phyloP scores from a whole-genome alignment of 1,139 yeast species.

The Taphrina communis region DNA sequence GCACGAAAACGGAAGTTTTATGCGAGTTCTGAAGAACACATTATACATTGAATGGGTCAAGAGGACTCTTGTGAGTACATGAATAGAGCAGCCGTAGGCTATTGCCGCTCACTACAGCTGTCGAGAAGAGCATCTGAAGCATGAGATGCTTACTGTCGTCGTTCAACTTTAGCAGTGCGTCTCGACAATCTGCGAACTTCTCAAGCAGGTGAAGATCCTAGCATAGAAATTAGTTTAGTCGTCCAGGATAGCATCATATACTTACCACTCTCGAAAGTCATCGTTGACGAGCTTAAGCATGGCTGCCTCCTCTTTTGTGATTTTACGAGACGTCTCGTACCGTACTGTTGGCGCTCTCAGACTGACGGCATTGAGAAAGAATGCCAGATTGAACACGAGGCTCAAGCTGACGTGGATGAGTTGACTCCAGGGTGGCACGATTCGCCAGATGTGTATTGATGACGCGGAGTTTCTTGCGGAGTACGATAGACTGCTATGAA shows the following conservation, averaged over 20 bases:
- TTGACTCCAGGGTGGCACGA: conserved; percentile 5
- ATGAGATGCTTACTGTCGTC: too few relatives aligned
- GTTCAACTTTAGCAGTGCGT: neutral
- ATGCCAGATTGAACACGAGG: conserved; percentile 1
- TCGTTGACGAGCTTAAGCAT: neutral
- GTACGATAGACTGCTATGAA: neutral
- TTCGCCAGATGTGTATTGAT: neutral
- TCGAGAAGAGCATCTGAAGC: too few relatives aligned
- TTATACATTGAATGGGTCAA: too few relatives aligned
- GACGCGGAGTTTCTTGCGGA: neutral
- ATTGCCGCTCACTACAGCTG: neutral
- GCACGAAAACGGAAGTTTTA: neutral
- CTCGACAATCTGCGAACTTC: neutral
- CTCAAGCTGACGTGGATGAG: neutral
- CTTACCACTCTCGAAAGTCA: conserved; percentile 2
- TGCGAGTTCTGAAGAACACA: neutral
- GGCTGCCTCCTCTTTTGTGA: neutral
- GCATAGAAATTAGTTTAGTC: neutral
- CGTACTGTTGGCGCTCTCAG: neutral
- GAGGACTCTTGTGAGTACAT: neutral
- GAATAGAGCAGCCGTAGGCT: neutral
- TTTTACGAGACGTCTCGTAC: neutral
- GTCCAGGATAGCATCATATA: neutral
- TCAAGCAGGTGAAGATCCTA: conserved; percentile 8
- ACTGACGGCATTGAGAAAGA: neutral